These are phyloP conservation scores for Lumnitzera racemosa DNA, from an alignment of 345 rosid species.

Conservation along the genomic window DNA sequence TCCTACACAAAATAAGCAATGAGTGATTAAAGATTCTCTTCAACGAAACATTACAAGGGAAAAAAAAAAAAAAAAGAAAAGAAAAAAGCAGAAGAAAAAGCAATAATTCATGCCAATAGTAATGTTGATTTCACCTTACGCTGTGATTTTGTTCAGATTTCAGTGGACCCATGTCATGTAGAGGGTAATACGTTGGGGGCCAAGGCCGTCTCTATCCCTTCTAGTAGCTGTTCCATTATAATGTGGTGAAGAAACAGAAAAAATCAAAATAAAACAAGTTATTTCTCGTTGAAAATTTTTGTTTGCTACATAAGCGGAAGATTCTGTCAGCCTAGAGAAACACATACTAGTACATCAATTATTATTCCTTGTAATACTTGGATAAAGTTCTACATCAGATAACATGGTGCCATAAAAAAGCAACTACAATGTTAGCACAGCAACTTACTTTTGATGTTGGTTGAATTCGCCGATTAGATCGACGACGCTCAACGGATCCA, in stretches of 20 bases:
- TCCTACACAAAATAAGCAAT: too few relatives aligned
- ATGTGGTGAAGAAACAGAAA: not conserved
- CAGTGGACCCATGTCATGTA: conserved; percentile 59
- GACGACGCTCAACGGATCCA: conserved; percentile 69
- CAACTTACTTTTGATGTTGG: conserved; percentile 90
- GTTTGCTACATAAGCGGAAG: too few relatives aligned
- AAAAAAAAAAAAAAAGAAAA: not conserved
- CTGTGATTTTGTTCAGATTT: conserved; percentile 35
- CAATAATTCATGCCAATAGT: not conserved
- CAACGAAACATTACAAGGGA: not conserved
- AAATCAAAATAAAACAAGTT: too few relatives aligned
- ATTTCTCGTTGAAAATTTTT: too few relatives aligned
- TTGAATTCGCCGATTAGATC: conserved; percentile 88
- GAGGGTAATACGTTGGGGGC: conserved; percentile 69
- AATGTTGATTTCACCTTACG: conserved; percentile 25
- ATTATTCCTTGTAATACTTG: too few relatives aligned
- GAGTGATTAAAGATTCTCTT: too few relatives aligned
- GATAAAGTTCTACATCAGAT: too few relatives aligned
- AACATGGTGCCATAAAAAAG: too few relatives aligned
- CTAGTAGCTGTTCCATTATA: conserved; percentile 54
- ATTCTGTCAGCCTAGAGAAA: too few relatives aligned
- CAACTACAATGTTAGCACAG: not conserved
- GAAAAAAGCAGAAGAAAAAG: not conserved
- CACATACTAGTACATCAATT: too few relatives aligned
- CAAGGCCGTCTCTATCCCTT: conserved; percentile 91